Evolutionary conservation across 805 yeast genomes (phyloP).

Genomic region (Lachancea cidri): DNA sequence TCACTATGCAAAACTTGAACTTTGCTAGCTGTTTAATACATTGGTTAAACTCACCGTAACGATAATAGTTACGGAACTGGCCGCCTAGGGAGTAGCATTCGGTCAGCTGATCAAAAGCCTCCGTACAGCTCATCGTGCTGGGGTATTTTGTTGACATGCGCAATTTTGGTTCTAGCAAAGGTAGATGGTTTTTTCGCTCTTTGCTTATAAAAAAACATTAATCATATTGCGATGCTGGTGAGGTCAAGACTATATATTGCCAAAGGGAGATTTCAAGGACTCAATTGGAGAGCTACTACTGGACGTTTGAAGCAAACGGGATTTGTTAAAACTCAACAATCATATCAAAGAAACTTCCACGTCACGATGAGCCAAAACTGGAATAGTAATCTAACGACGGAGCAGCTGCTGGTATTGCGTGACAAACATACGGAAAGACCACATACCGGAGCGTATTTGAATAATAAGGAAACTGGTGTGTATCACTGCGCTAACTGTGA

Average conservation of each 20-base stretch:
- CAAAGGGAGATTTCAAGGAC: not conserved
- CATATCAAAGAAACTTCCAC: not conserved
- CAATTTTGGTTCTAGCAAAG: not conserved
- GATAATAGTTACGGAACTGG: conserved; percentile 74
- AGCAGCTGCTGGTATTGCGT: conserved; percentile 73
- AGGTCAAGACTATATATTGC: not conserved
- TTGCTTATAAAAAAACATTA: not conserved
- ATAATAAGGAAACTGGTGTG: conserved; percentile 45
- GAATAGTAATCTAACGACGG: conserved; percentile 71
- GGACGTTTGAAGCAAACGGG: not conserved
- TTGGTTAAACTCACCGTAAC: conserved; percentile 71
- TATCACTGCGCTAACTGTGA: conserved; percentile 86
- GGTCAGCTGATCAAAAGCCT: conserved; percentile 82
- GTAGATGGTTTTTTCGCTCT: not conserved
- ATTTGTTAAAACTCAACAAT: not conserved
- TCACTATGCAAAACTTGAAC: conserved; percentile 72
- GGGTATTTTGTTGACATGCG: conserved; percentile 26
- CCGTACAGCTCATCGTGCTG: conserved; percentile 63
- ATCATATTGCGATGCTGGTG: not conserved
- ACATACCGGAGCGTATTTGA: conserved; percentile 36
- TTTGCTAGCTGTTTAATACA: conserved; percentile 69
- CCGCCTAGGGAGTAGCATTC: conserved; percentile 90
- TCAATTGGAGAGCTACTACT: not conserved
- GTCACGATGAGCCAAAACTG: conserved; percentile 42
- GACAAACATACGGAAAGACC: conserved; percentile 49